phyloP scores from a whole-genome alignment of 331 rosid species.

The Pyracantha coccinea region DNA sequence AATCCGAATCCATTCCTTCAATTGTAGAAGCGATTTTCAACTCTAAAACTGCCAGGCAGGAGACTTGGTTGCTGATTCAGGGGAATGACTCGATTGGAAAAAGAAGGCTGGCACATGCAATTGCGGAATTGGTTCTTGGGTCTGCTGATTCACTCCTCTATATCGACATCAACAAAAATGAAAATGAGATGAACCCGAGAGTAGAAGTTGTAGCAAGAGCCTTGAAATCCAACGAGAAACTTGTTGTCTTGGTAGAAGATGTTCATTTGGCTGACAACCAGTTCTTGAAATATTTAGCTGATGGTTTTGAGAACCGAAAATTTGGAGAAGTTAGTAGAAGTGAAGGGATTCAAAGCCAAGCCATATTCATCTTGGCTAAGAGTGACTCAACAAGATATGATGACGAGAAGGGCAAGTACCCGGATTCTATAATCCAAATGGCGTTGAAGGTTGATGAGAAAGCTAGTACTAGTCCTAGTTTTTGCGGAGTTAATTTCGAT shows the following conservation, averaged over 20 bases:
- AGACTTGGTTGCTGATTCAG: constrained; percentile 59
- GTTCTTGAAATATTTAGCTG: constrained; percentile 46
- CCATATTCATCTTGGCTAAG: constrained; percentile 53
- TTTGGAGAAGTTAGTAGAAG: constrained; percentile 33
- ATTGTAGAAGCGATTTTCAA: constrained; percentile 55
- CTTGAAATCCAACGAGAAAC: constrained; percentile 40
- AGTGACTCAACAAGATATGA: constrained; percentile 28
- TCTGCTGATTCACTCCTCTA: constrained; percentile 46
- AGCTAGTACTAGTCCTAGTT: constrained; percentile 10
- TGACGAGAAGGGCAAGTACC: constrained; percentile 13
- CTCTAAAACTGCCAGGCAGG: constrained; percentile 35
- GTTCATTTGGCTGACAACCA: constrained; percentile 52
- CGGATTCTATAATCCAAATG: constrained; percentile 37
- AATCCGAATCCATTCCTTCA: constrained; percentile 63
- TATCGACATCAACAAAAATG: constrained; percentile 40
- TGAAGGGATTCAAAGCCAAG: constrained; percentile 25
- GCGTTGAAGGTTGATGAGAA: constrained; percentile 35
- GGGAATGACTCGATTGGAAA: constrained; percentile 77
- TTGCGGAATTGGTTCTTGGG: constrained; percentile 68
- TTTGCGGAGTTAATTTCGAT: constrained; percentile 31
- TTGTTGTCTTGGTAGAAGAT: constrained; percentile 64
- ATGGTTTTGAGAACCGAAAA: constrained; percentile 49
- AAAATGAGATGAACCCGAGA: constrained; percentile 13
- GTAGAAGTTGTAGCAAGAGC: constrained; percentile 38
- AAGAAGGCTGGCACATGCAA: constrained; percentile 50